phyloP scores from a whole-genome alignment of 2,329 filamentous ascomycete genomes.

The Cyphellophora attinorum region DNA sequence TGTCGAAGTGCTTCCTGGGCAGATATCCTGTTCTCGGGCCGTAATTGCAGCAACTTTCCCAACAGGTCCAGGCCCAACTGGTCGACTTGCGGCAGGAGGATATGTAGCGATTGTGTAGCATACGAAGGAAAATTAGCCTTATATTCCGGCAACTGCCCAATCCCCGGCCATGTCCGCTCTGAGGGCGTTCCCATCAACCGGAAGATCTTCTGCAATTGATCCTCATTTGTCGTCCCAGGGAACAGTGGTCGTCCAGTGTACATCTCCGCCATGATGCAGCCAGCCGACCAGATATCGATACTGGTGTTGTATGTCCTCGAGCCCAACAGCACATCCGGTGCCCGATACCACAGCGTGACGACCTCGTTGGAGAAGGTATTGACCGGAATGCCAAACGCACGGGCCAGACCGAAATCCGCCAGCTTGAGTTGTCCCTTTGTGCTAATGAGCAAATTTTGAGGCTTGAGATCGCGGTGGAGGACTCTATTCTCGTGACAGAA shows the following conservation, averaged over 20 bases:
- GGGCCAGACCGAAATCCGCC: slow-evolving; percentile 80
- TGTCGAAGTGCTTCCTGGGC: slow-evolving; percentile 80
- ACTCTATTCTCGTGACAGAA: slow-evolving; percentile 98
- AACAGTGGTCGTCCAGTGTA: slow-evolving; percentile 93
- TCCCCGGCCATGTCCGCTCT: slow-evolving; percentile 90
- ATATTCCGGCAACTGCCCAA: slow-evolving; percentile 94
- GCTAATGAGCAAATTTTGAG: slow-evolving; percentile 81
- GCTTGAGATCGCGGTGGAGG: slow-evolving; percentile 85
- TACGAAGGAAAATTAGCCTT: slow-evolving; percentile 92
- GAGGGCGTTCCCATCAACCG: slow-evolving; percentile 96
- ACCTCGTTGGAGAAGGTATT: slow-evolving; percentile 83
- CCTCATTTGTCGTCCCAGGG: slow-evolving; percentile 95
- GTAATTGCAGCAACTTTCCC: slow-evolving; percentile 80
- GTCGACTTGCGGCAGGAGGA: slow-evolving; percentile 86
- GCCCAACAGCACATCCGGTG: slow-evolving; percentile 87
- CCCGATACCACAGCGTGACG: slow-evolving; percentile 57
- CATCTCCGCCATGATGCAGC: slow-evolving; percentile 99
- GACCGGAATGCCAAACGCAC: slow-evolving; percentile 83
- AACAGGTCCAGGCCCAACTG: slow-evolving; percentile 77
- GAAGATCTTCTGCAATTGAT: slow-evolving; percentile 95
- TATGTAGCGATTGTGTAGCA: slow-evolving; percentile 77
- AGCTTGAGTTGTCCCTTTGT: slow-evolving; percentile 81
- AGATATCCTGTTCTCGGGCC: slow-evolving; percentile 83
- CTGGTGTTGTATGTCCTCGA: slow-evolving; percentile 98
- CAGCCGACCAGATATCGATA: slow-evolving; percentile 98